Conservation (phyloP, 1,139 yeast species). For the Ogataea hybrid region DNA sequence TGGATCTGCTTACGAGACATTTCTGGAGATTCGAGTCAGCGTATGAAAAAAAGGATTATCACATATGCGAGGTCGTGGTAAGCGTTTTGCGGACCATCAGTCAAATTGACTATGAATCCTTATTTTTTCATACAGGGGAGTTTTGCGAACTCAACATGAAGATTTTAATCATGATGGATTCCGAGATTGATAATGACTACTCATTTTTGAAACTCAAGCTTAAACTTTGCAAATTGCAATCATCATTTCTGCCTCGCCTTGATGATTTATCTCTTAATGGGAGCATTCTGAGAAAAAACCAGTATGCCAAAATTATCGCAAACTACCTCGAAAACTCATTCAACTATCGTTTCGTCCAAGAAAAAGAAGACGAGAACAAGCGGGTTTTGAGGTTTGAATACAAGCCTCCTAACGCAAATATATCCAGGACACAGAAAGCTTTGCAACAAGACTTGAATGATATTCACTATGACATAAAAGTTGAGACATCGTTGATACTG, state of each 20-base stretch:
- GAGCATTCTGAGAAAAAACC: constrained; percentile 57
- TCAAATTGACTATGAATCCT: constrained; percentile 24
- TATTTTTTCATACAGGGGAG: constrained; percentile 26
- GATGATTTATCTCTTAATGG: constrained; percentile 47
- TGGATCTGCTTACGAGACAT: constrained; percentile 20
- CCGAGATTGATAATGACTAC: constrained; percentile 32
- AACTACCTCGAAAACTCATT: constrained; percentile 70
- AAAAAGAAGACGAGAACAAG: constrained; percentile 1
- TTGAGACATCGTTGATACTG: constrained; percentile 61
- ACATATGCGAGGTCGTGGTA: constrained; percentile 28
- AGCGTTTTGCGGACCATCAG: constrained; percentile 28
- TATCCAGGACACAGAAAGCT: constrained; percentile 5
- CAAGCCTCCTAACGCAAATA: not conserved
- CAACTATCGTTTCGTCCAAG: constrained; percentile 24
- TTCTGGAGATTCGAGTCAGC: constrained; percentile 25
- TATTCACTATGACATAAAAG: constrained; percentile 61
- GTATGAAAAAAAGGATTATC: constrained; percentile 23
- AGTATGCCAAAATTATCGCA: constrained; percentile 54
- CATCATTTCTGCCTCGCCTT: constrained; percentile 39
- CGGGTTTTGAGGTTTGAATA: constrained; percentile 19
- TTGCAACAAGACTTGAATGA: constrained; percentile 28
- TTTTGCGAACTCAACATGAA: constrained; percentile 27
- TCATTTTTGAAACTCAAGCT: constrained; percentile 45
- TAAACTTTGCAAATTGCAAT: constrained; percentile 47
- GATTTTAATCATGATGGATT: constrained; percentile 22